These are phyloP conservation scores for Cenococcum geophilum DNA, from an alignment of 495 filamentous ascomycete species.

Conservation along the genomic window DNA sequence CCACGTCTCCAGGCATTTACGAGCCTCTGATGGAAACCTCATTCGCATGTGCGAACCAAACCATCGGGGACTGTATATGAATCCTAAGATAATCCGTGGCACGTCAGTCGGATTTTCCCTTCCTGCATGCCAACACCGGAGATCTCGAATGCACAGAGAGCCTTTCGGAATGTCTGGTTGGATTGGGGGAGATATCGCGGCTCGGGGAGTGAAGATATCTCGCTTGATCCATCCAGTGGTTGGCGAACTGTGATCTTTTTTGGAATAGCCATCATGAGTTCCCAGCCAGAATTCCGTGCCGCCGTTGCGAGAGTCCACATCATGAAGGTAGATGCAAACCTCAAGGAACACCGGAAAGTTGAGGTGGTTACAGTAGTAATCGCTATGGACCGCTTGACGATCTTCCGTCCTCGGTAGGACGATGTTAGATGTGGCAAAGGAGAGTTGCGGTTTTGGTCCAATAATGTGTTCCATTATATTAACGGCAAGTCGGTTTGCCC, in stretches of 20 bases:
- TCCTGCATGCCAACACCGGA: conserved; percentile 2
- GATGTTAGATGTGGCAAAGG: conserved; percentile 3
- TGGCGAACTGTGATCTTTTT: background rate
- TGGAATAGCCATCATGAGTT: conserved; percentile 2
- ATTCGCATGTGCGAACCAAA: conserved; percentile 3
- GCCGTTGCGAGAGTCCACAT: conserved; percentile 3
- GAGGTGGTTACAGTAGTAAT: conserved; percentile 1
- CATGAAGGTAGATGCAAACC: conserved; percentile 2
- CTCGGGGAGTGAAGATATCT: background rate
- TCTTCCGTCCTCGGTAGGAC: background rate
- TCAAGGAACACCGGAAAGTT: conserved; percentile 1
- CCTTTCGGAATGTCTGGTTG: conserved; percentile 1
- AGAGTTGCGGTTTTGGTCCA: conserved; percentile 2
- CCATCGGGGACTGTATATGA: conserved; percentile 5
- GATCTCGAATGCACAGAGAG: conserved; percentile 1
- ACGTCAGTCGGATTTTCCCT: background rate
- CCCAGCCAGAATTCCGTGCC: background rate
- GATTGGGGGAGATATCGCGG: conserved; percentile 3
- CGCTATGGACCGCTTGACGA: conserved; percentile 4
- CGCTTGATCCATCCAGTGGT: conserved; percentile 2
- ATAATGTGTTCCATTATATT: conserved; percentile 2
- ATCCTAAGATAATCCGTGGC: conserved; percentile 4
- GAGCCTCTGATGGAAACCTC: background rate
- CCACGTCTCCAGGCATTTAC: conserved; percentile 2
- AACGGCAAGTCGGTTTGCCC: conserved; percentile 3